Base-by-base conservation (phyloP, 495 filamentous ascomycete genomes). In the Melanomma pulvis-pyrius region DNA sequence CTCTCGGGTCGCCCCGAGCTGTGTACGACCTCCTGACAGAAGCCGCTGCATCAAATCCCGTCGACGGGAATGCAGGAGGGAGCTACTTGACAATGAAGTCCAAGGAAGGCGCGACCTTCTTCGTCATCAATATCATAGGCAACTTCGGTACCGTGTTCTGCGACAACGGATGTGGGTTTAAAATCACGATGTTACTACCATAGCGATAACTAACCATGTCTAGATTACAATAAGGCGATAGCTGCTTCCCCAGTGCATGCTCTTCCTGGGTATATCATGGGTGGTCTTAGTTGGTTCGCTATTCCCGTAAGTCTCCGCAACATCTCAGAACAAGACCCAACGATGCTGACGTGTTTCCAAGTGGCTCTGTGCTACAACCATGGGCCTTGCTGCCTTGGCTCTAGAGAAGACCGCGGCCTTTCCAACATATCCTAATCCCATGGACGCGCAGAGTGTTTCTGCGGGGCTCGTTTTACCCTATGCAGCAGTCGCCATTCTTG, bases 271-370 rank as follows among this genome's bases (percentile, higher is more conserved):
- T 98, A 98, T 69, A 89, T 97, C 47, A 81, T 96, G 51, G 93
- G 93, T 25, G 93, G 93, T 44, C 83, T 97, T 1, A 88, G 83
- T 70, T 98, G 93, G 93, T 97, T 98, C 63, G 93, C 93, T 8
- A 96, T 98, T 61, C 93, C 93, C 21, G n/a, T n/a, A n/a, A n/a
- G n/a, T n/a, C n/a, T n/a, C n/a, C n/a, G n/a, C n/a, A n/a, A n/a
- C n/a, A n/a, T n/a, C n/a, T n/a, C n/a, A n/a, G n/a, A n/a, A n/a
- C n/a, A n/a, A n/a, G n/a, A n/a, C n/a, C n/a, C n/a, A n/a, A n/a
- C n/a, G n/a, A n/a, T n/a, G n/a, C n/a, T n/a, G n/a, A n/a, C n/a
- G n/a, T n/a, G n/a, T n/a, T n/a, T n/a, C n/a, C n/a, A n/a, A n/a
- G n/a, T 98, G 92, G 92, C 83, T 97, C 24, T 88, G 85, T 34